A percentile compares a stretch with the other conserved stretches of the same genome.
phyloP scores from a whole-genome alignment of 228 moss, liverwort and hornwort genomes.

The Sphagnum magellanicum region DNA sequence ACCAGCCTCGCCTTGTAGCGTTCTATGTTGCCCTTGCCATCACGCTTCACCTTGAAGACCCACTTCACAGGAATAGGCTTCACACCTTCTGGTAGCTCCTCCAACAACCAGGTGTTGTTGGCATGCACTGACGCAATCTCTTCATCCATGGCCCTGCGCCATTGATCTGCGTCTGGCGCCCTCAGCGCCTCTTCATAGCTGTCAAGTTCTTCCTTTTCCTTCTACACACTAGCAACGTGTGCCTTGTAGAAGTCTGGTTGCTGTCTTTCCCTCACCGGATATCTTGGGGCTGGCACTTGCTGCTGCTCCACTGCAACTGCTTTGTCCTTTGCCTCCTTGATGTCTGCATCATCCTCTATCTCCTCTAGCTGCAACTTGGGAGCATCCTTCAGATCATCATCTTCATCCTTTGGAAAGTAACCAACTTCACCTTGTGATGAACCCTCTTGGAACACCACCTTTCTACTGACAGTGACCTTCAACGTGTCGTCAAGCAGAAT shows the following conservation, averaged over 20 bases:
- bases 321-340: too few species aligned
- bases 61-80: neutral
- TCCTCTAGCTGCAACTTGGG: neutral
- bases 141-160: slow-evolving; percentile 3
- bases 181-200: neutral
- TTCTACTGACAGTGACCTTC: neutral
- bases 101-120: slow-evolving; percentile 4
- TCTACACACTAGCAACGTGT: neutral
- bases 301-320: too few species aligned
- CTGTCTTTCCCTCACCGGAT: neutral
- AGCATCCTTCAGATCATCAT: neutral
- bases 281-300: too few species aligned
- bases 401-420: neutral
- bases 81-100: neutral
- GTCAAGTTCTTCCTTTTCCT: neutral
- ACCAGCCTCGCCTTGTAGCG: too few species aligned
- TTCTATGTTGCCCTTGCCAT: too few species aligned
- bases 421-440: too few species aligned
- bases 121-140: neutral
- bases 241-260: neutral
- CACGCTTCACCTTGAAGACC: slow-evolving; percentile 2
- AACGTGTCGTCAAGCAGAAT: neutral
- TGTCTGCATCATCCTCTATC: too few species aligned
- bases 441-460: too few species aligned
- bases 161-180: neutral